Evolutionary conservation across 2,329 filamentous ascomycete genomes (phyloP).

Genomic region (Parafenestella ontariensis): DNA sequence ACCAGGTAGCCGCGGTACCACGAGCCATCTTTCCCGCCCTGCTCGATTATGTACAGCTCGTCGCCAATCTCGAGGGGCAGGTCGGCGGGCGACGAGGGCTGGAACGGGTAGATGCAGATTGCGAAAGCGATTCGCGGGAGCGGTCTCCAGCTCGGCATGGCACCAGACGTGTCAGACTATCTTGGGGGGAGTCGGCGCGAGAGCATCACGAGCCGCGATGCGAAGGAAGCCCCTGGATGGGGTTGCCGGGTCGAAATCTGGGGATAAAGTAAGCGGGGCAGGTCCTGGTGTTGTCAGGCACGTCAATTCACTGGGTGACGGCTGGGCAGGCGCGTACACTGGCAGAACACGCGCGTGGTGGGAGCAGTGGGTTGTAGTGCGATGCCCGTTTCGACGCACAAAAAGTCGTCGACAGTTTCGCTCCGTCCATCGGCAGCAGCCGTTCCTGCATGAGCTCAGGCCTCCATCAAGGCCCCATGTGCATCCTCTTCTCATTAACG

Average conservation of each 20-base stretch:
- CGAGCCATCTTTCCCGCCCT: slow-evolving; percentile 81
- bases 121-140: slow-evolving; percentile 97
- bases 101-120: slow-evolving; percentile 93
- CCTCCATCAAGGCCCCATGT: slow-evolving; percentile 8
- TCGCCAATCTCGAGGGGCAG: slow-evolving; percentile 97
- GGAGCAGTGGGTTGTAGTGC: neutral
- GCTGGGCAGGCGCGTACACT: neutral
- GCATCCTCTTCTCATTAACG: neutral
- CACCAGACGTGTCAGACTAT: slow-evolving; percentile 41
- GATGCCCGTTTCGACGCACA: neutral
- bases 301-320: neutral
- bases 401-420: slow-evolving; percentile 1
- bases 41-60: slow-evolving; percentile 98
- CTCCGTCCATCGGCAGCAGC: slow-evolving; percentile 15
- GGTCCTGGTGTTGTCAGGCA: slow-evolving; percentile 1
- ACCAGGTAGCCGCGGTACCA: slow-evolving; percentile 97
- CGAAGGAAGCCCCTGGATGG: slow-evolving; percentile 22
- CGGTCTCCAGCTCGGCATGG: slow-evolving; percentile 79
- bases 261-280: slow-evolving; percentile 19
- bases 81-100: slow-evolving; percentile 84
- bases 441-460: slow-evolving; percentile 21
- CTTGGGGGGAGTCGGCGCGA: slow-evolving; percentile 30
- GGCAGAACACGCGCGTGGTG: neutral
- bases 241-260: slow-evolving; percentile 13
- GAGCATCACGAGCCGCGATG: slow-evolving; percentile 41